A percentile compares a stretch with the other conserved stretches of the same genome.
Evolutionary conservation across 192 early-diverging fungal genomes (phyloP).

Genomic region (Cladochytrium replicatum): DNA sequence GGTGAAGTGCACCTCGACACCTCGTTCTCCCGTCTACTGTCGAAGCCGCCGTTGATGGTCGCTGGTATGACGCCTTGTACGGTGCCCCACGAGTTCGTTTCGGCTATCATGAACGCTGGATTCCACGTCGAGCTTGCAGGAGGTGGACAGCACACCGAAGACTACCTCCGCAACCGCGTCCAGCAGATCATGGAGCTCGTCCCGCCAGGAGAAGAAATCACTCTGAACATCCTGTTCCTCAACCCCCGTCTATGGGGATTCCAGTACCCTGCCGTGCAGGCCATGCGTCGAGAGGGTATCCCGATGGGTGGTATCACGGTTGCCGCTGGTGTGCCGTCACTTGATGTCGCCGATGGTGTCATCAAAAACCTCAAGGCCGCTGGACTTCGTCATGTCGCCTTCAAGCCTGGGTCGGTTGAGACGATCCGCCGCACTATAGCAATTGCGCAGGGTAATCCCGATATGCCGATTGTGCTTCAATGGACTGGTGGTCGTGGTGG

Average conservation of each 20-base stretch:
- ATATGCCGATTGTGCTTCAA: constrained; percentile 82
- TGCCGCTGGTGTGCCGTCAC: constrained; percentile 83
- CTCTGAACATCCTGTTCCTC: constrained; percentile 83
- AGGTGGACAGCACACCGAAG: constrained; percentile 76
- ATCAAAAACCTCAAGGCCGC: constrained; percentile 59
- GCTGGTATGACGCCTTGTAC: constrained; percentile 93
- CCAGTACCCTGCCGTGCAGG: constrained; percentile 70
- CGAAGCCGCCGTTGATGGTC: constrained; percentile 87
- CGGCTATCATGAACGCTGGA: constrained; percentile 79
- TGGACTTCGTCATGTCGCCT: constrained; percentile 73
- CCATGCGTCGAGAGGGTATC: constrained; percentile 70
- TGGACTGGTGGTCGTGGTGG: constrained; percentile 96
- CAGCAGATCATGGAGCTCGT: constrained; percentile 59
- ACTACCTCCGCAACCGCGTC: constrained; percentile 57
- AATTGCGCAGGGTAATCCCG: constrained; percentile 71
- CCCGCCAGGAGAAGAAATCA: constrained; percentile 75
- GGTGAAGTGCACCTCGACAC: constrained; percentile 77
- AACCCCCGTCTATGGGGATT: constrained; percentile 87
- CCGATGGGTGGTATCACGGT: constrained; percentile 87
- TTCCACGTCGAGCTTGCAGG: constrained; percentile 87
- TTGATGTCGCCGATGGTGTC: constrained; percentile 76
- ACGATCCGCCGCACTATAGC: constrained; percentile 74
- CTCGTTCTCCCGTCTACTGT: constrained; percentile 70
- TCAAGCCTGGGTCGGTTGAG: constrained; percentile 71
- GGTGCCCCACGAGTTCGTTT: constrained; percentile 63